Evolutionary conservation across 306 rosid genomes (phyloP).

Genomic region (Fragaria nilgerrensis): DNA sequence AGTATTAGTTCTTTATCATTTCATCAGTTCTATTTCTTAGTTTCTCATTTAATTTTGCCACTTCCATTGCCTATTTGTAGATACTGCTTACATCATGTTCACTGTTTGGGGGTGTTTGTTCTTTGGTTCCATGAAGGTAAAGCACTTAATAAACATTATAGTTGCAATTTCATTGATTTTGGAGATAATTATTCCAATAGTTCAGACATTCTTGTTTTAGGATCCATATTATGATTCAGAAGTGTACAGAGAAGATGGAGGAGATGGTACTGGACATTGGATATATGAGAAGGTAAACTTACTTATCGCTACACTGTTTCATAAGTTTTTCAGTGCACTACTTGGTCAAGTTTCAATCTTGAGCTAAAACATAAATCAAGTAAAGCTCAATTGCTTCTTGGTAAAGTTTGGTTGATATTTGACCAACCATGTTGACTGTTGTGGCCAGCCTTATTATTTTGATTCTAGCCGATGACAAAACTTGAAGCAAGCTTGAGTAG

Average conservation of each 20-base stretch:
- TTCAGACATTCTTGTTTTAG: slow-evolving; percentile 32
- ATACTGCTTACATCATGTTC: slow-evolving; percentile 57
- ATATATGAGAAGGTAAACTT: slow-evolving; percentile 74
- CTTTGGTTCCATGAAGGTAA: slow-evolving; percentile 92
- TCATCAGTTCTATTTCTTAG: neutral
- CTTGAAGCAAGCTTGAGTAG: neutral
- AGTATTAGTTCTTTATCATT: slow-evolving; percentile 18
- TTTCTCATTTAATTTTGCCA: neutral
- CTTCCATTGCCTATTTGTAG: slow-evolving; percentile 22
- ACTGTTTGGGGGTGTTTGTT: slow-evolving; percentile 89
- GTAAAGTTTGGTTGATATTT: neutral
- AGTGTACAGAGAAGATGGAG: slow-evolving; percentile 77
- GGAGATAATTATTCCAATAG: neutral
- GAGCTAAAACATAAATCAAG: neutral
- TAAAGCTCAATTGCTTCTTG: neutral
- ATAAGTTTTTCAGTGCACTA: neutral
- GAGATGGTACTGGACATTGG: slow-evolving; percentile 91
- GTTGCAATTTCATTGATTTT: neutral
- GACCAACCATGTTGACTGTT: neutral
- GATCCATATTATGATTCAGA: slow-evolving; percentile 91
- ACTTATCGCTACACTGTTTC: neutral
- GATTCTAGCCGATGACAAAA: neutral
- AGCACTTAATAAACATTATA: neutral
- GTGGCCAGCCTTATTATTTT: neutral
- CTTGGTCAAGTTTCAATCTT: neutral